Evolutionary conservation across 345 rosid genomes (phyloP).

Genomic region (Populus alba): DNA sequence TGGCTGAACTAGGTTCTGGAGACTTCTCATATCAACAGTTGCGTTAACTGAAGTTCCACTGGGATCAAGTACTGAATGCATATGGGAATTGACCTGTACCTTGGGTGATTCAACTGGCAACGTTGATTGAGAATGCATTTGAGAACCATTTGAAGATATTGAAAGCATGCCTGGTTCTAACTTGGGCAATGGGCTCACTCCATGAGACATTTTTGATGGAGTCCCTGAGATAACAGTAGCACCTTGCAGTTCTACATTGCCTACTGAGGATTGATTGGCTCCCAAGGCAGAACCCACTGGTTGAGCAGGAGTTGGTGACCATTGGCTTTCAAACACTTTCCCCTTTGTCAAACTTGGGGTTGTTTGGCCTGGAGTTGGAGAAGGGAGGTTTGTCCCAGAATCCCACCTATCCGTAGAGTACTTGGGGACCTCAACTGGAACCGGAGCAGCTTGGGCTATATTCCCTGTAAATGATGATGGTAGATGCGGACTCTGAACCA

Average conservation of each 20-base stretch:
- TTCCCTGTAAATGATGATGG: slow-evolving; percentile 25
- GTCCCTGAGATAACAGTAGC: slow-evolving; percentile 30
- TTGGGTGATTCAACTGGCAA: slow-evolving; percentile 34
- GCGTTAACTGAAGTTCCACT: slow-evolving; percentile 26
- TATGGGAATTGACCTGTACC: slow-evolving; percentile 39
- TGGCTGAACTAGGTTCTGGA: slow-evolving; percentile 52
- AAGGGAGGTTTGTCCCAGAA: slow-evolving; percentile 73
- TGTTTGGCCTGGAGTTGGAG: slow-evolving; percentile 83
- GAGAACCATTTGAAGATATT: slow-evolving; percentile 37
- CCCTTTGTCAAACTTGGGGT: slow-evolving; percentile 36
- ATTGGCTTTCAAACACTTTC: slow-evolving; percentile 49
- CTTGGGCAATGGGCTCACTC: slow-evolving; percentile 32
- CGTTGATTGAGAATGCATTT: slow-evolving; percentile 29
- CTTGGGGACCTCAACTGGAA: slow-evolving; percentile 54
- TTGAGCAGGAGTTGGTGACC: slow-evolving; percentile 62
- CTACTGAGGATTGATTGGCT: slow-evolving; percentile 30
- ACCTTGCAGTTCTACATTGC: slow-evolving; percentile 28
- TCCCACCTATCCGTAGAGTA: slow-evolving; percentile 53
- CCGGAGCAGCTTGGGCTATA: slow-evolving; percentile 16
- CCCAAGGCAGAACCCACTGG: slow-evolving; percentile 32
- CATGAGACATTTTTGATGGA: slow-evolving; percentile 29
- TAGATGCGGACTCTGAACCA: slow-evolving; percentile 15
- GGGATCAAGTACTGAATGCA: slow-evolving; percentile 13
- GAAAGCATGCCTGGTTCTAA: slow-evolving; percentile 35
- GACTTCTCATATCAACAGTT: slow-evolving; percentile 38